Percentiles rank a stretch among this genome's conserved stretches.
Evolutionary conservation across 768 basidiomycete genomes (phyloP).

Genomic region (Termitomyces sp.): DNA sequence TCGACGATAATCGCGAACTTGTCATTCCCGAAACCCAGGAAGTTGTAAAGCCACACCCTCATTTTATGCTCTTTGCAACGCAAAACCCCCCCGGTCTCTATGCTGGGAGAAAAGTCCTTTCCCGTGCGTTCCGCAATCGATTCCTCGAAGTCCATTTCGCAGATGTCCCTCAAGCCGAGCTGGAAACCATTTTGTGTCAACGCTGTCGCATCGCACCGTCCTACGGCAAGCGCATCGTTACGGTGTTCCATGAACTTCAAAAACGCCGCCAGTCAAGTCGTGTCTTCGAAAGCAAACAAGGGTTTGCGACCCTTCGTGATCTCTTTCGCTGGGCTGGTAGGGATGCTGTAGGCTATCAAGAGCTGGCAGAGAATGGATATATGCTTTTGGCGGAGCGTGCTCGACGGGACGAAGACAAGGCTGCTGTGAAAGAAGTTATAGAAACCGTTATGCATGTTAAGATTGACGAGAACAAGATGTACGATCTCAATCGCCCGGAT

Average conservation of each 20-base stretch:
- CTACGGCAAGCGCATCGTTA: constrained; percentile 85
- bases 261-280: constrained; percentile 85
- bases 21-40: constrained; percentile 96
- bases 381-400: constrained; percentile 95
- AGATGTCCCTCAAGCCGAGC: constrained; percentile 90
- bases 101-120: constrained; percentile 90
- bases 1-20: constrained; percentile 97
- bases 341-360: constrained; percentile 84
- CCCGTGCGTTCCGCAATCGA: constrained; percentile 93
- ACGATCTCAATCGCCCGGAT: constrained; percentile 44
- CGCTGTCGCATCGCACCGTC: constrained; percentile 92
- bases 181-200: constrained; percentile 92
- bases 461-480: constrained; percentile 70
- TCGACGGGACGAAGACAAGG: constrained; percentile 79
- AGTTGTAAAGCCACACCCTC: constrained; percentile 86
- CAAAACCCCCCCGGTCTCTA: constrained; percentile 97
- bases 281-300: constrained; percentile 96
- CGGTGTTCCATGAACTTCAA: constrained; percentile 89
- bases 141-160: constrained; percentile 98
- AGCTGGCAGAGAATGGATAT: constrained; percentile 93
- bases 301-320: constrained; percentile 95
- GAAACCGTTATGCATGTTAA: constrained; percentile 84
- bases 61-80: constrained; percentile 97
- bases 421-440: constrained; percentile 87
- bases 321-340: constrained; percentile 96